Percentiles rank a stretch among this genome's conserved stretches.
phyloP scores from a whole-genome alignment of 768 basidiomycete species.

The Favolaschia claudopus region DNA sequence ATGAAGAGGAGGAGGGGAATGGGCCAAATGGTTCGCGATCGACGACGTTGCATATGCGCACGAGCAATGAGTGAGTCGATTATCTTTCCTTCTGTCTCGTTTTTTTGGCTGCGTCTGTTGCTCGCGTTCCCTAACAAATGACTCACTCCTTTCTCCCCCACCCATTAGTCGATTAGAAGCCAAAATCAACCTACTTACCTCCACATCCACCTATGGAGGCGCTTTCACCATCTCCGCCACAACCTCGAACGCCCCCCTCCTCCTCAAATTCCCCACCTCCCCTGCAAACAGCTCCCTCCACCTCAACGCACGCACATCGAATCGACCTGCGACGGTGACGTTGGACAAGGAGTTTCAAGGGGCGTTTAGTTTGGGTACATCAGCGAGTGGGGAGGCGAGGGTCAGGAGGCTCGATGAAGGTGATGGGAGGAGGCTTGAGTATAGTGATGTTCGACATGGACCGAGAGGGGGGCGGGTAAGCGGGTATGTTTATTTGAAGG shows the following conservation, averaged over 20 bases:
- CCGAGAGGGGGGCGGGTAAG: not conserved
- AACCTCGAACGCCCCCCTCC: conserved; percentile 43
- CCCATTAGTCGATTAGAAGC: not conserved
- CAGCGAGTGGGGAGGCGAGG: not conserved
- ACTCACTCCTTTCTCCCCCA: not conserved
- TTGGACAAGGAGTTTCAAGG: conserved; percentile 50
- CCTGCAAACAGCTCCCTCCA: conserved; percentile 43
- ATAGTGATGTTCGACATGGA: not conserved
- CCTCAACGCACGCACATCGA: conserved; percentile 39
- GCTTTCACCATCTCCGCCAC: conserved; percentile 38
- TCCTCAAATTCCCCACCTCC: conserved; percentile 38
- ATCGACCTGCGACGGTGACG: conserved; percentile 41
- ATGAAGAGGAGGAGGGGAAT: no score
- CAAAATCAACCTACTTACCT: not conserved
- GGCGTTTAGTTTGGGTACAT: conserved; percentile 29
- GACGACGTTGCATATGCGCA: conserved; percentile 1
- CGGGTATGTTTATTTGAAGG: conserved; percentile 3
- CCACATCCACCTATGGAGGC: conserved; percentile 28
- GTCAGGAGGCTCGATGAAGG: not conserved
- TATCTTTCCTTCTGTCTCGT: not conserved
- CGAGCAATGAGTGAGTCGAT: conserved; percentile 16
- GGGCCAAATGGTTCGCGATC: no score
- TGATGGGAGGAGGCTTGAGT: conserved; percentile 2
- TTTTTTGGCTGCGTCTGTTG: no score
- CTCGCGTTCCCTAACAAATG: no score